Base-by-base conservation (phyloP, 108 stramenopile genomes). In the Cafeteria roenbergensis region DNA sequence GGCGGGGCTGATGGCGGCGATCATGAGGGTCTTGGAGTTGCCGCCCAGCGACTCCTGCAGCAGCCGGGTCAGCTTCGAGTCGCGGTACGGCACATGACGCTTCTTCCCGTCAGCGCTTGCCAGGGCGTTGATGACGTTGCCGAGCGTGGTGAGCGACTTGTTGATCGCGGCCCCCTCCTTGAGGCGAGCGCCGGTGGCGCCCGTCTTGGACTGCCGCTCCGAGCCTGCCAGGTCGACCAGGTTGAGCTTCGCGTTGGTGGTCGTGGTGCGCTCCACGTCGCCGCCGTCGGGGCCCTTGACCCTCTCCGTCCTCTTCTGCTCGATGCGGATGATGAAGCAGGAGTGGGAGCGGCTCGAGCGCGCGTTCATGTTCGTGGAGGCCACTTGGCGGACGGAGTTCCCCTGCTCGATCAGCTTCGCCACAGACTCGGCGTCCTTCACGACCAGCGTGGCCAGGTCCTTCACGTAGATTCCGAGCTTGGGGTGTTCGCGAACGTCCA, bases 391-490 rank as follows among this genome's bases (percentile, higher is more conserved):
- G 78, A 83, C 55, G 84, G 79, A 2, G 57, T 83, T 65, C n/a
- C 85, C 84, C 31, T 82, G 52, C 53, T 88, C 88, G 51, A 87
- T 82, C 57, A 84, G 64, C 20, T 86, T 73, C 61, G 82, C 85
- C 71, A 90, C 90, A 36, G 86, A 83, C 59, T 84, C 70, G 27
- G 90, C 84, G 54, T 79, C 71, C 28, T 84, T 79, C 69, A 86
- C 79, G 31, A 94, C 84, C 34, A 88, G 78, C 66, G 88, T 88
- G n/a, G 71, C 64, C 8, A 71, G 71, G 57, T 71, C 53, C 58
- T 71, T 64, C 42, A 99, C 91, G 79, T 92, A 96, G 2, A 97
- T 91, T 42, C 98, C 98, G 38, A 84, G 76, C 3, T 82, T 77
- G 26, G 91, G 91, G 78, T 94, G 91, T 75, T 97, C 94, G 4